phyloP scores from a whole-genome alignment of 768 basidiomycete genomes.

The Suillus discolor region DNA sequence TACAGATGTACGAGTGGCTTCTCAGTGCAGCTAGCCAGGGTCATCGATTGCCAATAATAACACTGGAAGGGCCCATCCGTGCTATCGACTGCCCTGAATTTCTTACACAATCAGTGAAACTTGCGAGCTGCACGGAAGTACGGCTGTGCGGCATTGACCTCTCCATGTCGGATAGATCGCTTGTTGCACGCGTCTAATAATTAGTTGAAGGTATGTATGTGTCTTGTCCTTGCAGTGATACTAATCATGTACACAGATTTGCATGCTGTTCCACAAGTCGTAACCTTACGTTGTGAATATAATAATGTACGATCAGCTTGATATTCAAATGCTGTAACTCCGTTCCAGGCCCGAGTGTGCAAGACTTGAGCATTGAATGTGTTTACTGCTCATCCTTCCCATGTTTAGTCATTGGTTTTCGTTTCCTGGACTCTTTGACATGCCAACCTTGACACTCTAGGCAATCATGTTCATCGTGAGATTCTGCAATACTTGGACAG shows the following conservation, averaged over 20 bases:
- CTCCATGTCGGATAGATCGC: not conserved
- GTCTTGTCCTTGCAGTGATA: not conserved
- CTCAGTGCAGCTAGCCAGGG: not conserved
- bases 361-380: not conserved
- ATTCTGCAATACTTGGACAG: too few species aligned
- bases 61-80: not conserved
- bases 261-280: not conserved
- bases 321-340: not conserved
- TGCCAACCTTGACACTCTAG: not conserved
- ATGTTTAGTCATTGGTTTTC: not conserved
- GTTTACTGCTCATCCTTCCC: not conserved
- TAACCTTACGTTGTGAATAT: not conserved
- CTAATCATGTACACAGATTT: not conserved
- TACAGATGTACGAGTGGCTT: constrained; percentile 4
- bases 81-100: not conserved
- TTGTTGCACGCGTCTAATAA: not conserved
- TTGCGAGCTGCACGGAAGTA: constrained; percentile 4
- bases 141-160: not conserved
- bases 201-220: not conserved
- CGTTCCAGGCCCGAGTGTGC: not conserved
- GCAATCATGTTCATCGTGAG: not conserved
- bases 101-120: not conserved
- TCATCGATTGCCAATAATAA: constrained; percentile 1
- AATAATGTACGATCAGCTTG: not conserved
- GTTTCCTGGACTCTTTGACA: not conserved